Conservation (phyloP, 495 filamentous ascomycete species). For the Rhizodiscina lignyota region DNA sequence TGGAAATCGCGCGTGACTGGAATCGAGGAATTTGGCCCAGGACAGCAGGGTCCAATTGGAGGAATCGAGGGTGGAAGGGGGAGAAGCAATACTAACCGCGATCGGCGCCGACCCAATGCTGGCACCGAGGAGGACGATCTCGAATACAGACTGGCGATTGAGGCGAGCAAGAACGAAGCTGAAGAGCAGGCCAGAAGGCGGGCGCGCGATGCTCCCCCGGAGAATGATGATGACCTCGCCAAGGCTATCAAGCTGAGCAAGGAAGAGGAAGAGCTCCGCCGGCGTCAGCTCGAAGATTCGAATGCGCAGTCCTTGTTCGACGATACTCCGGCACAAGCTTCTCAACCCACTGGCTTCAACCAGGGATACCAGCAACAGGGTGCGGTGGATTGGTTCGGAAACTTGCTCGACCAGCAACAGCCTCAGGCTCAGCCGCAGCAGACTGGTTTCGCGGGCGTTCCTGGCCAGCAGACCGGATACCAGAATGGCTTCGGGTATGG, state of each 20-base stretch:
- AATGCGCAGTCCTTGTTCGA: constrained; percentile 83
- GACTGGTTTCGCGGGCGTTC: constrained; percentile 69
- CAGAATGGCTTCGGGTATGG: constrained; percentile 33
- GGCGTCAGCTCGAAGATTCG: constrained; percentile 74
- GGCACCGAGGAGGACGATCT: constrained; percentile 67
- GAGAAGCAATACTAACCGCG: constrained; percentile 17
- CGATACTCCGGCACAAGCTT: constrained; percentile 42
- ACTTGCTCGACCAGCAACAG: constrained; percentile 59
- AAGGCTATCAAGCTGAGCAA: constrained; percentile 94
- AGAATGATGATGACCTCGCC: constrained; percentile 61
- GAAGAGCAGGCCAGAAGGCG: constrained; percentile 74
- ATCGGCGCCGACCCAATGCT: constrained; percentile 6
- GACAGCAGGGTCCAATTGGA: constrained; percentile 21
- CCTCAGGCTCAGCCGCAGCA: constrained; percentile 55
- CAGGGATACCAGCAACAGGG: constrained; percentile 94
- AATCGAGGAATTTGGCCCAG: constrained; percentile 58
- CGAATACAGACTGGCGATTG: constrained; percentile 83
- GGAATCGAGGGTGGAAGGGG: constrained; percentile 12
- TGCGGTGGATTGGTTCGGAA: constrained; percentile 92
- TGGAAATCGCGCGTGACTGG: constrained; percentile 96
- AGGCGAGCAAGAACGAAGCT: constrained; percentile 90
- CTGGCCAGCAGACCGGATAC: constrained; percentile 35
- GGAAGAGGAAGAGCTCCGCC: constrained; percentile 81
- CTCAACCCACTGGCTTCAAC: constrained; percentile 81
- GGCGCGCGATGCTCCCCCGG: constrained; percentile 32